Percentiles rank a stretch among this genome's conserved stretches.
These are phyloP conservation scores for Punctularia strigosozonata DNA, from an alignment of 768 basidiomycete species.

Conservation along the genomic window DNA sequence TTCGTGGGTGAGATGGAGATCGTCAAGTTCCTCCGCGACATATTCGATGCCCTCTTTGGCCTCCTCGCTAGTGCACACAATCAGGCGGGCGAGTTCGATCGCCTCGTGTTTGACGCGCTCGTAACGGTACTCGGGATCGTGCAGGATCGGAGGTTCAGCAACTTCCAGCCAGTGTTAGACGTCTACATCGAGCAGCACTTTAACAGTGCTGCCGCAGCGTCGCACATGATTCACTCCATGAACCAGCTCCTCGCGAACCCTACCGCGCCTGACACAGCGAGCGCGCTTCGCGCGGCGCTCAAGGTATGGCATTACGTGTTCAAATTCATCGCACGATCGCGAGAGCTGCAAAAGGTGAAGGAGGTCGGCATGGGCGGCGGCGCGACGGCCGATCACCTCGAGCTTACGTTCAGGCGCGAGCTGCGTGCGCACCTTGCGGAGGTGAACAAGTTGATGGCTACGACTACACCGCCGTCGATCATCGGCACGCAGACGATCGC, in stretches of 20 bases:
- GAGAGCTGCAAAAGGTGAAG: constrained; percentile 77
- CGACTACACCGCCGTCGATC: constrained; percentile 66
- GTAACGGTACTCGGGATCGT: constrained; percentile 88
- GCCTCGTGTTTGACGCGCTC: constrained; percentile 80
- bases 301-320: constrained; percentile 98
- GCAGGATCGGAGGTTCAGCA: constrained; percentile 88
- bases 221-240: constrained; percentile 82
- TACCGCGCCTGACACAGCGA: constrained; percentile 58
- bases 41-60: constrained; percentile 88
- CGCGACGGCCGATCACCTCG: constrained; percentile 78
- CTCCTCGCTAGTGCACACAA: constrained; percentile 73
- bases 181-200: constrained; percentile 91
- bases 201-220: constrained; percentile 65
- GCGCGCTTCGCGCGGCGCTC: constrained; percentile 73
- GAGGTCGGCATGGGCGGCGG: constrained; percentile 72
- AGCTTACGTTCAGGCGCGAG: constrained; percentile 76
- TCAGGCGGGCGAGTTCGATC: constrained; percentile 67
- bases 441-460: constrained; percentile 84
- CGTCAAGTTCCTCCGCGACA: constrained; percentile 82
- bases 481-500: constrained; percentile 95
- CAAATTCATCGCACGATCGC: constrained; percentile 85
- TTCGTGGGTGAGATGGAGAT: constrained; percentile 94
- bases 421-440: constrained; percentile 64
- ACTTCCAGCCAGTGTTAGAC: constrained; percentile 89
- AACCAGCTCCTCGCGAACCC: constrained; percentile 69